Evolutionary conservation across 2,329 filamentous ascomycete genomes (phyloP), one percentile per base, ranked within the genome.

Genomic region (Didymellaceae sp.): DNA sequence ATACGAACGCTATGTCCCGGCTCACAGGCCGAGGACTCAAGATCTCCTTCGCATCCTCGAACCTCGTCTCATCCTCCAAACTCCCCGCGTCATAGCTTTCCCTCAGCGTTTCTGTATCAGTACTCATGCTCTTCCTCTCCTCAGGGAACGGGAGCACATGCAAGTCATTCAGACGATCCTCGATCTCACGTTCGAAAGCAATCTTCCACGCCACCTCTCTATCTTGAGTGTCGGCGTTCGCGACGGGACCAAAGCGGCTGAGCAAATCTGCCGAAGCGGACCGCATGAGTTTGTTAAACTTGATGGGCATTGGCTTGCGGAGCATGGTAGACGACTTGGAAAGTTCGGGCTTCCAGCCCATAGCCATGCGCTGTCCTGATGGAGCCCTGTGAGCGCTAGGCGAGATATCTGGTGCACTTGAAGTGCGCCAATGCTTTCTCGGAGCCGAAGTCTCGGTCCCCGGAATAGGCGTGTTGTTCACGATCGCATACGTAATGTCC

Each of bases 401-500:
- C 14, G 9, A 31, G 0, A 46, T 31, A 38, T 57, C 43, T 6
- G 60, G 58, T 11, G 56, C 54, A 20, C 60, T 63, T 14, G 54
- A 42, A 9, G 38, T 57, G 2, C 60, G 51, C n/a, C 45, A 40
- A 38, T 63, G 60, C 8, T 43, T 58, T 1, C 31, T 41, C 2
- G 18, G 37, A 6, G 25, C 45, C 2, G 16, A 11, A 5, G 6
- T 30, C 3, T 22, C 16, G 1, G 57, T 58, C 8, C 59, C 55
- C 3, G 61, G 59, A n/a, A 65, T 59, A 1, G 49, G 43, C 4
- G 52, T 61, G 4, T 57, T 61, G 18, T 61, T 62, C 18, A 59
- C 45, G 6, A 65, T 61, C 8, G 65, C 62, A 45, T 63, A 54
- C n/a, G 59, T 60, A n/a, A 65, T 64, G 14, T 62, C 59, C 5